Evolutionary conservation across 2,329 filamentous ascomycete species (phyloP).

Genomic region (Curvularia eragrostidis): DNA sequence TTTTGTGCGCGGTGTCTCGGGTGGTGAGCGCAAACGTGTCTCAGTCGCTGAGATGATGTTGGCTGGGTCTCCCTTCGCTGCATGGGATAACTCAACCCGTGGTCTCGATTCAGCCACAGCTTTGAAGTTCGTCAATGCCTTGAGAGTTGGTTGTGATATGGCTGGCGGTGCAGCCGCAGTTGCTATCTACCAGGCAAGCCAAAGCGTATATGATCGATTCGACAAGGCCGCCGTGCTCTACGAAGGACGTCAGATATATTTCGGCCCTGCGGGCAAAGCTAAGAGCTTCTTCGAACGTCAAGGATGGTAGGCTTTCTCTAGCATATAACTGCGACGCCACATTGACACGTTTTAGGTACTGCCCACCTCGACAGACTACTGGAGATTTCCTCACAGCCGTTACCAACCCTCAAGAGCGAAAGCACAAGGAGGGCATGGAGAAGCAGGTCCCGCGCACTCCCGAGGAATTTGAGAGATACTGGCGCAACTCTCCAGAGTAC

Average conservation of each 20-base stretch:
- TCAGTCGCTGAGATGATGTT: constrained; percentile 63
- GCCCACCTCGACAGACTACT: constrained; percentile 71
- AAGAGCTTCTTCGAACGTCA: constrained; percentile 71
- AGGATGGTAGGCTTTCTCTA: constrained; percentile 59
- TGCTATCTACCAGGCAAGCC: constrained; percentile 62
- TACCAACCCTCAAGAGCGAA: constrained; percentile 59
- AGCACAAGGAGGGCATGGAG: constrained; percentile 52
- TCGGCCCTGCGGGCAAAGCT: constrained; percentile 67
- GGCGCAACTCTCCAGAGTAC: constrained; percentile 60
- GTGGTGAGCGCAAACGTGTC: constrained; percentile 68
- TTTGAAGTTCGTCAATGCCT: constrained; percentile 63
- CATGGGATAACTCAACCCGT: constrained; percentile 57
- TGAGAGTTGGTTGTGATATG: constrained; percentile 60
- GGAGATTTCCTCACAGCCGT: constrained; percentile 80
- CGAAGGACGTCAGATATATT: constrained; percentile 79
- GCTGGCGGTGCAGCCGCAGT: constrained; percentile 60
- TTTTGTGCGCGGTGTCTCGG: constrained; percentile 67
- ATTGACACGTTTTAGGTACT: constrained; percentile 48
- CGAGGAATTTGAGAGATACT: constrained; percentile 58
- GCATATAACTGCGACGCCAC: background rate
- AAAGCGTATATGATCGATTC: constrained; percentile 66
- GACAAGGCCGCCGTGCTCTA: constrained; percentile 79
- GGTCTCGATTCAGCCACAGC: constrained; percentile 58
- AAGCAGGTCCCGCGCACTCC: constrained; percentile 56
- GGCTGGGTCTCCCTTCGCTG: constrained; percentile 48